A percentile compares a stretch with the other conserved stretches of the same genome.
Conservation (phyloP, 148 eudicot genomes). For the Rhododendron molle region DNA sequence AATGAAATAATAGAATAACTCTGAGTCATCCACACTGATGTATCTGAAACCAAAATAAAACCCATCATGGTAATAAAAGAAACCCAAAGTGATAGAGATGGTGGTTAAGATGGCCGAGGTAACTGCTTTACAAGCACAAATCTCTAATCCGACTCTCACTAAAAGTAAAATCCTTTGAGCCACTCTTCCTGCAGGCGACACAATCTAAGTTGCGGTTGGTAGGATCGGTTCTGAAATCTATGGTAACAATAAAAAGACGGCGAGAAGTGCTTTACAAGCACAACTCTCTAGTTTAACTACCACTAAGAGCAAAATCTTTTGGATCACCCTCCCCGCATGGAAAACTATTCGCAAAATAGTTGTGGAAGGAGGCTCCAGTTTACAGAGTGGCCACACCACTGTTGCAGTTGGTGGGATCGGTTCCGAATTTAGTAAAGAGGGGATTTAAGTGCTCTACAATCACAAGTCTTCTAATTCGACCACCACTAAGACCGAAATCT, state of each 20-base stretch:
- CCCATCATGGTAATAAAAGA: background rate
- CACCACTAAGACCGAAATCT: background rate
- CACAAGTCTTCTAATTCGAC: background rate
- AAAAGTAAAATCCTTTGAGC: background rate
- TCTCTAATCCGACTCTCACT: background rate
- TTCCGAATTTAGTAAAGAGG: no score
- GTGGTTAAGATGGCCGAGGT: background rate
- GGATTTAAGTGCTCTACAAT: background rate
- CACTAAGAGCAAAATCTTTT: background rate
- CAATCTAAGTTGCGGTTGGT: background rate
- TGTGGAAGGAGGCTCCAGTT: background rate
- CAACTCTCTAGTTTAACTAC: background rate
- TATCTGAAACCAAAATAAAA: slow-evolving; percentile 16
- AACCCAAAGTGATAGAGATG: background rate
- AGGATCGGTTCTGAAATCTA: background rate
- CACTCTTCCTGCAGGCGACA: background rate
- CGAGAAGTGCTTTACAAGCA: background rate
- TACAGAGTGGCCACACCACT: background rate
- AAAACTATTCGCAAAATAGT: background rate
- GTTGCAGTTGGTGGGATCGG: background rate
- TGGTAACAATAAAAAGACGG: background rate
- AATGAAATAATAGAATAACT: slow-evolving; percentile 34
- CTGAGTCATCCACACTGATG: slow-evolving; percentile 23
- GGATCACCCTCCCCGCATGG: background rate
- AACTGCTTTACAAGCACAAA: background rate